Evolutionary conservation across 1,139 yeast genomes (phyloP).

Genomic region (Scheffersomyces titani): DNA sequence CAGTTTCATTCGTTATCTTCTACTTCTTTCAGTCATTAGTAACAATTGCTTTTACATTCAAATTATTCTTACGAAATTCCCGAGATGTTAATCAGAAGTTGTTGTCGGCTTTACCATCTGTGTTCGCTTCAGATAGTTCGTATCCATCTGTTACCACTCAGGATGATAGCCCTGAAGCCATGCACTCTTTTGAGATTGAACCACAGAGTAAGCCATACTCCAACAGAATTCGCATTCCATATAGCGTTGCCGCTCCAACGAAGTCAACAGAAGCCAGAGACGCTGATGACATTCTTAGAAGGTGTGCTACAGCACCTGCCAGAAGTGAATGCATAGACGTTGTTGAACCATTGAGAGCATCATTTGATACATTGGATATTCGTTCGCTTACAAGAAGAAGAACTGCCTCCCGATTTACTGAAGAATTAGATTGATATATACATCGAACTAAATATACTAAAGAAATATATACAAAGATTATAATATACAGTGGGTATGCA

Average conservation of each 20-base stretch:
- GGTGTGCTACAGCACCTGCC: constrained; percentile 6
- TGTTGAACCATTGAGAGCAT: neutral
- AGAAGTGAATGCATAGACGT: neutral
- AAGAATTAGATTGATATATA: neutral
- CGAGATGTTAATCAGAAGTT: neutral
- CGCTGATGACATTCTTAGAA: neutral
- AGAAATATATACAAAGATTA: neutral
- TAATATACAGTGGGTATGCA: neutral
- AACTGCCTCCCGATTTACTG: constrained; percentile 4
- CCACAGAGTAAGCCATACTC: neutral
- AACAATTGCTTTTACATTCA: neutral
- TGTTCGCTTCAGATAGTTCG: neutral
- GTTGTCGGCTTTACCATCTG: neutral
- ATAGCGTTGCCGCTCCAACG: neutral
- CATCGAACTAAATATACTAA: neutral
- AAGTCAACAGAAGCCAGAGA: neutral
- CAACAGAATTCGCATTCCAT: neutral
- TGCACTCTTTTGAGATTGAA: neutral
- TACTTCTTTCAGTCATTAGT: neutral
- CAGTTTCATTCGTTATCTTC: neutral
- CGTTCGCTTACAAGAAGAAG: constrained; percentile 1
- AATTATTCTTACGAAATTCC: neutral
- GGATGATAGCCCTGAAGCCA: neutral
- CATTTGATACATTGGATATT: neutral
- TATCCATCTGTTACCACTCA: neutral